Percentiles rank a stretch among this genome's conserved stretches.
These are phyloP conservation scores for Leucaena leucocephala DNA, from an alignment of 306 rosid species.

Conservation along the genomic window DNA sequence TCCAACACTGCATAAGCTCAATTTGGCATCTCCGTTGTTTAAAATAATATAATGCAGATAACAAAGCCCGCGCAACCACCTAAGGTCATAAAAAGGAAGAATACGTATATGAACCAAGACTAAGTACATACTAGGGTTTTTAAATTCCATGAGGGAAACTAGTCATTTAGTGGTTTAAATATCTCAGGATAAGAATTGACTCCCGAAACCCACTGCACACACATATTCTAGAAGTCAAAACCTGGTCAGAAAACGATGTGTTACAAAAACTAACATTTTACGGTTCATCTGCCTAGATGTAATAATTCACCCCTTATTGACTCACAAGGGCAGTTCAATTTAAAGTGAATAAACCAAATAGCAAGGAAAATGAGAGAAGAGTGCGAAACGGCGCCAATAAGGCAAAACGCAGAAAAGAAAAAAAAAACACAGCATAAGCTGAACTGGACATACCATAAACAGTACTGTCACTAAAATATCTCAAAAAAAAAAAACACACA, in stretches of 20 bases:
- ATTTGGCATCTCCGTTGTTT: constrained; percentile 16
- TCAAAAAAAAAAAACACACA: not conserved
- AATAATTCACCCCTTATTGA: constrained; percentile 30
- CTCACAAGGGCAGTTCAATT: constrained; percentile 4
- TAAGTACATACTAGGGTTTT: constrained; percentile 52
- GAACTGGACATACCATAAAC: constrained; percentile 48
- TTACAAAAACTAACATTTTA: constrained; percentile 22
- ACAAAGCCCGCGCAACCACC: not conserved
- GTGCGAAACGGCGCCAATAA: constrained; percentile 27
- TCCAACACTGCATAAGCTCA: constrained; percentile 11
- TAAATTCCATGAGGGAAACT: constrained; percentile 3
- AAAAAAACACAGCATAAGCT: constrained; percentile 37
- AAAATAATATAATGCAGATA: constrained; percentile 9
- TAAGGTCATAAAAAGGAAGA: constrained; percentile 26
- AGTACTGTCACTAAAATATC: constrained; percentile 39
- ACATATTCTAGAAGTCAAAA: not conserved
- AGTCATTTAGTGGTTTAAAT: constrained; percentile 16
- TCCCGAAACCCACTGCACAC: constrained; percentile 7
- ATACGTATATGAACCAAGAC: constrained; percentile 9
- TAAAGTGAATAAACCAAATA: constrained; percentile 20
- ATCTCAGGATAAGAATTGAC: constrained; percentile 26
- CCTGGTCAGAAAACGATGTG: constrained; percentile 27
- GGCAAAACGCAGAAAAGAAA: constrained; percentile 42
- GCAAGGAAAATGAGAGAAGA: constrained; percentile 19
- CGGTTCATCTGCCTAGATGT: constrained; percentile 23